A percentile compares a stretch with the other conserved stretches of the same genome.
Evolutionary conservation across 805 yeast genomes (phyloP).

Genomic region (Teunomyces cretensis): DNA sequence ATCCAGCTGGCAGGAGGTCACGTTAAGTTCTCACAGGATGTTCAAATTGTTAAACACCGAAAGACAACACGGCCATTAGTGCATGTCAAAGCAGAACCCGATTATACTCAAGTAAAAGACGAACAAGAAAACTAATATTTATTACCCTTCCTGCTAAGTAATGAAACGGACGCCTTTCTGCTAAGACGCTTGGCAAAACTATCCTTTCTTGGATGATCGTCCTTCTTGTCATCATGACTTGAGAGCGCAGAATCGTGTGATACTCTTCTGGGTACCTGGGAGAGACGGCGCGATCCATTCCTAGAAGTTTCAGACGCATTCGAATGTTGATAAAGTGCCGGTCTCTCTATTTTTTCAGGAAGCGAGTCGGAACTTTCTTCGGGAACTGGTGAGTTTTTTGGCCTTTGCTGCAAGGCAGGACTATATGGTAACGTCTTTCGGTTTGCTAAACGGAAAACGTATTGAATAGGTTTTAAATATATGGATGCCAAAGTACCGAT

Average conservation of each 20-base stretch:
- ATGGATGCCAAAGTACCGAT: slow-evolving; percentile 83
- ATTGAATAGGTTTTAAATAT: slow-evolving; percentile 79
- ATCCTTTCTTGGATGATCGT: slow-evolving; percentile 15
- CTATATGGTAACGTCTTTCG: slow-evolving; percentile 49
- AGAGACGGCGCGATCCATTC: slow-evolving; percentile 10
- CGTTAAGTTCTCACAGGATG: slow-evolving; percentile 63
- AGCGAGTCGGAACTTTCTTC: neutral
- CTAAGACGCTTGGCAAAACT: slow-evolving; percentile 33
- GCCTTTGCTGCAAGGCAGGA: slow-evolving; percentile 36
- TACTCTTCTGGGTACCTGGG: slow-evolving; percentile 15
- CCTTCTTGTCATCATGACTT: slow-evolving; percentile 13
- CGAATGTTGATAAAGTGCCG: slow-evolving; percentile 1
- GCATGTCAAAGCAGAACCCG: neutral
- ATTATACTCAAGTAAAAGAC: neutral
- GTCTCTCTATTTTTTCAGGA: neutral
- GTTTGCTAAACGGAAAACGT: slow-evolving; percentile 69
- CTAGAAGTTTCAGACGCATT: slow-evolving; percentile 4
- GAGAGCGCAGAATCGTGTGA: slow-evolving; percentile 23
- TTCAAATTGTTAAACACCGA: slow-evolving; percentile 34
- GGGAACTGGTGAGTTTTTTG: slow-evolving; percentile 7
- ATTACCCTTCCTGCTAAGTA: slow-evolving; percentile 16
- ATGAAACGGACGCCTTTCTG: slow-evolving; percentile 33
- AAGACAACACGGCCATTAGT: slow-evolving; percentile 9
- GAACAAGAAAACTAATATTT: slow-evolving; percentile 7
- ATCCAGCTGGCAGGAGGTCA: slow-evolving; percentile 52